Evolutionary conservation across 139 green algal genomes (phyloP), one percentile per base, ranked within the genome.

Genomic region (Parachlorella kessleri): DNA sequence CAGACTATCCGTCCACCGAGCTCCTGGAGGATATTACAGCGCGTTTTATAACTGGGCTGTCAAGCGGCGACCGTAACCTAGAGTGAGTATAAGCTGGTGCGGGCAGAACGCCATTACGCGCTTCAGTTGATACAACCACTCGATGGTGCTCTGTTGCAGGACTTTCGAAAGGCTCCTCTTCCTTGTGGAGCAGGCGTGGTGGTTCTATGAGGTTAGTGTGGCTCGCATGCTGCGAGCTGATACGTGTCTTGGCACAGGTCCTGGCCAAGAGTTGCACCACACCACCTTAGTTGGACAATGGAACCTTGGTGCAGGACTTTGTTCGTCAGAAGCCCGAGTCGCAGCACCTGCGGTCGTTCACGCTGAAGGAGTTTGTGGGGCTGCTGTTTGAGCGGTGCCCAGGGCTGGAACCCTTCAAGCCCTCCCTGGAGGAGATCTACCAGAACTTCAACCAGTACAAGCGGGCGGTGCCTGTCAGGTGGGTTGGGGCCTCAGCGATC

Each of bases 101-200:
- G 10, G 48, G 18, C 48, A 59, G 10, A 59, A 59, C 48, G 10
- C 18, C 10, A 10, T 28, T 59, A 28, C 18, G 10, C 48, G 68
- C 68, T 26, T 14, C 68, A 8, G 8, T 9, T 10, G 9, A 28
- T 10, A 32, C 68, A 9, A 8, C 21, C 24, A 9, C 7, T 14
- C 68, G 33, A 23, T 48, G 30, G 33, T 24, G 68, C 68, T 54
- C 68, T 48, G 18, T 64, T 79, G 76, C 82, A 97, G 93, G 78
- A 89, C 90, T 32, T 94, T 94, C 30, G 94, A 98, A 77, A 88
- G 92, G 55, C 87, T 99, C 1, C 86, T 98, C 55, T 99, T 99
- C 67, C 72, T 94, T 0, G 90, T 99, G 0, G 96, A 99, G 77
- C 91, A 98, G 78, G 96, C 96, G 4, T 95, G 96, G 88, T 99